A percentile compares a stretch with the other conserved stretches of the same genome.
Evolutionary conservation across 176 grass and related monocot species (phyloP).

Genomic region (Aegilops bicornis): DNA sequence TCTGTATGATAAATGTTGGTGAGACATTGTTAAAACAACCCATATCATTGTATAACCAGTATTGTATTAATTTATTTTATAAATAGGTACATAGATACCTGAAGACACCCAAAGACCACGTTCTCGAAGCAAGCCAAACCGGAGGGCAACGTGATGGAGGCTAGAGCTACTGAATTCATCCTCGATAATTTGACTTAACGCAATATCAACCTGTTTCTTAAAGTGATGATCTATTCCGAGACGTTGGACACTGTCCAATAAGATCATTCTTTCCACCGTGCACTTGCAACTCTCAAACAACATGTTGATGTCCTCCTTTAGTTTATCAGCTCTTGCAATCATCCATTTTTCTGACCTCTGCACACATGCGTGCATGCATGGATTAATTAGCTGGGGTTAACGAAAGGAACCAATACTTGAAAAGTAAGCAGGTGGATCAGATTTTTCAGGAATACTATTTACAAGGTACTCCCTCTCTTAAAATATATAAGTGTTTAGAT

Average conservation of each 20-base stretch:
- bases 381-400: too few species aligned
- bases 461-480: too few species aligned
- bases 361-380: background rate
- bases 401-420: too few species aligned
- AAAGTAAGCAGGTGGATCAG: too few species aligned
- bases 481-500: too few species aligned
- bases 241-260: background rate
- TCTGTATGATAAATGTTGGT: background rate
- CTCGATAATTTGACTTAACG: background rate
- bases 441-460: too few species aligned
- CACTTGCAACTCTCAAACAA: background rate
- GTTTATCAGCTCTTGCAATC: background rate
- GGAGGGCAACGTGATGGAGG: conserved; percentile 24
- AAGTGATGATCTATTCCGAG: background rate
- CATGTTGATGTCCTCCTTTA: background rate
- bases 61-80: background rate
- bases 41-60: background rate
- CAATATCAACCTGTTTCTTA: background rate
- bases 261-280: background rate
- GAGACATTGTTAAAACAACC: background rate
- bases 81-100: conserved; percentile 8
- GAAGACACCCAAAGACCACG: conserved; percentile 8
- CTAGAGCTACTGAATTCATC: background rate
- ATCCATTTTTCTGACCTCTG: background rate
- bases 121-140: conserved; percentile 26